Evolutionary conservation across 768 basidiomycete genomes (phyloP).

Genomic region (Tubosaeta sp.): DNA sequence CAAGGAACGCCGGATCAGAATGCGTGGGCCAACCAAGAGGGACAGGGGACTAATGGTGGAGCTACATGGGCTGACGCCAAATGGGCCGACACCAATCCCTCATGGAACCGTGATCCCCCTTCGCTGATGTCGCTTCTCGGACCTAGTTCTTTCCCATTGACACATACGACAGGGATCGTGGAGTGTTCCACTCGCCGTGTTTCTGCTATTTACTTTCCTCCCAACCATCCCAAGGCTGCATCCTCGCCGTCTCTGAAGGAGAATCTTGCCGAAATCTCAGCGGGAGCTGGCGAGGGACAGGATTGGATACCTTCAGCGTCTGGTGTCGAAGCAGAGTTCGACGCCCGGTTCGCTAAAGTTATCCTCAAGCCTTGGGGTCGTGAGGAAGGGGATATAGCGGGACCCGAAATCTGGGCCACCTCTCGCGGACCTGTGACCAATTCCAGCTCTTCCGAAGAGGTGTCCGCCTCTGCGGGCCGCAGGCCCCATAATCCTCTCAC

Average conservation of each 20-base stretch:
- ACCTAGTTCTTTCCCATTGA: conserved; percentile 51
- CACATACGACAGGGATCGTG: conserved; percentile 61
- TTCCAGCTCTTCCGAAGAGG: conserved; percentile 14
- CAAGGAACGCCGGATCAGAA: conserved; percentile 8
- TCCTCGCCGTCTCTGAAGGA: too few species aligned
- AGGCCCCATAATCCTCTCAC: conserved; percentile 46
- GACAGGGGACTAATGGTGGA: too few species aligned
- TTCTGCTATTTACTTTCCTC: conserved; percentile 25
- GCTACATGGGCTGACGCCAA: neutral
- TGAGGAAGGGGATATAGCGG: conserved; percentile 35
- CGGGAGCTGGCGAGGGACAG: neutral
- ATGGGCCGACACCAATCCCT: conserved; percentile 15
- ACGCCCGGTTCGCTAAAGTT: conserved; percentile 31
- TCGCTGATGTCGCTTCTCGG: conserved; percentile 47
- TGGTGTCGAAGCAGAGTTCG: conserved; percentile 46
- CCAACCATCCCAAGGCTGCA: too few species aligned
- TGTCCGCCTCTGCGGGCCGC: conserved; percentile 6
- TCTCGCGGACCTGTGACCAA: conserved; percentile 36
- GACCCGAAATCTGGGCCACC: conserved; percentile 32
- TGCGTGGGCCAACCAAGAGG: conserved; percentile 11
- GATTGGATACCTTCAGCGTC: conserved; percentile 17
- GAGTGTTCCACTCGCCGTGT: conserved; percentile 63
- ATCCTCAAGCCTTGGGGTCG: conserved; percentile 53
- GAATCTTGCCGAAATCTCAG: too few species aligned
- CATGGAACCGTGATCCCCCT: conserved; percentile 17